Evolutionary conservation across 768 basidiomycete genomes (phyloP).

Genomic region (Boletellus ananiceps): DNA sequence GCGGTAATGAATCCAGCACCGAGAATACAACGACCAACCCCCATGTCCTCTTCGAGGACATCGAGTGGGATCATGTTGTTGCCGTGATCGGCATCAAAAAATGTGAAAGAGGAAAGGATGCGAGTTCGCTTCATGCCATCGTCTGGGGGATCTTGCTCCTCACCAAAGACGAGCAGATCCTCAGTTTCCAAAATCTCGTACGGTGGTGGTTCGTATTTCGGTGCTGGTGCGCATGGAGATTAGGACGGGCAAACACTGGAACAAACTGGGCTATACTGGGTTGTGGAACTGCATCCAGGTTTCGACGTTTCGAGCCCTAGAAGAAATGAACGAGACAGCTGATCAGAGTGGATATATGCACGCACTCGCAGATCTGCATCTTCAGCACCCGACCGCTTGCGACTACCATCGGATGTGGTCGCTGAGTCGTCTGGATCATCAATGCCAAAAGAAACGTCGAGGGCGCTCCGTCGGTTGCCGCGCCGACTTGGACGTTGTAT

Average conservation of each 20-base stretch:
- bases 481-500: slow-evolving; percentile 15
- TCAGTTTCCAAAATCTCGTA: slow-evolving; percentile 35
- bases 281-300: slow-evolving; percentile 16
- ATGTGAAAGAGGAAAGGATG: slow-evolving; percentile 49
- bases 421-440: slow-evolving; percentile 31
- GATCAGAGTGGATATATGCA: neutral
- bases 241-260: neutral
- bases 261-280: slow-evolving; percentile 8
- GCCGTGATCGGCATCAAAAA: slow-evolving; percentile 52
- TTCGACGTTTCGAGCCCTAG: slow-evolving; percentile 27
- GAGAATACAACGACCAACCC: slow-evolving; percentile 39
- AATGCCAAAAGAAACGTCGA: slow-evolving; percentile 49
- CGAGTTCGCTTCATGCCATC: slow-evolving; percentile 51
- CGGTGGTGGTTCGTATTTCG: slow-evolving; percentile 34
- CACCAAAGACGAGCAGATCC: slow-evolving; percentile 37
- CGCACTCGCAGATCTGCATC: slow-evolving; percentile 16
- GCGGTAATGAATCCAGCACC: slow-evolving; percentile 54
- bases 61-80: slow-evolving; percentile 47
- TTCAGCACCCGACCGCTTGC: slow-evolving; percentile 19
- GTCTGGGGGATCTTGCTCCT: slow-evolving; percentile 35
- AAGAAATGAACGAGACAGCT: neutral
- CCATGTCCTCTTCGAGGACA: slow-evolving; percentile 43
- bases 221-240: slow-evolving; percentile 26
- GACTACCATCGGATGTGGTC: slow-evolving; percentile 22
- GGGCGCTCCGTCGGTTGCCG: slow-evolving; percentile 46